A percentile compares a stretch with the other conserved stretches of the same genome.
These are phyloP conservation scores for Pythium apleroticum DNA, from an alignment of 352 stramenopile species.

Conservation along the genomic window DNA sequence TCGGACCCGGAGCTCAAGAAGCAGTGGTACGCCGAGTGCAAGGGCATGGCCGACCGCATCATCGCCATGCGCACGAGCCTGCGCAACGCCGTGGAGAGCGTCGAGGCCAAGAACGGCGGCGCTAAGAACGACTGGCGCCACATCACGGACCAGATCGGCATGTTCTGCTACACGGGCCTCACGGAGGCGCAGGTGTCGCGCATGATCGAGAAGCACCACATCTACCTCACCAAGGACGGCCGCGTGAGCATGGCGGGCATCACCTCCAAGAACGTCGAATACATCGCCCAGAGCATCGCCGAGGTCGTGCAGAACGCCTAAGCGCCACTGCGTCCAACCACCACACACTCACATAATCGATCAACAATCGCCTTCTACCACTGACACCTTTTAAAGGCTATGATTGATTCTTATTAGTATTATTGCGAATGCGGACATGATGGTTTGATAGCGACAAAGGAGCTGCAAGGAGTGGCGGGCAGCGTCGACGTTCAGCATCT, in stretches of 20 bases:
- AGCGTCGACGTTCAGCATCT: too few relatives aligned
- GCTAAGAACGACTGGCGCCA: constrained; percentile 93
- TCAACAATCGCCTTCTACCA: not conserved
- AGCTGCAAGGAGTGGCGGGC: too few relatives aligned
- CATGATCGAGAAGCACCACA: constrained; percentile 96
- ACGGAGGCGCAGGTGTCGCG: constrained; percentile 92
- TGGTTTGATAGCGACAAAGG: too few relatives aligned
- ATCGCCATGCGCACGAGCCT: constrained; percentile 92
- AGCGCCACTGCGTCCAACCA: constrained; percentile 1
- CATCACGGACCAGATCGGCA: constrained; percentile 99
- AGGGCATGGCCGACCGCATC: constrained; percentile 95
- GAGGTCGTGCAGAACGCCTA: constrained; percentile 91
- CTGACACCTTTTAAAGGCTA: too few relatives aligned
- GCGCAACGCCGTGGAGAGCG: constrained; percentile 73
- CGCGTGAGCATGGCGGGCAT: constrained; percentile 98
- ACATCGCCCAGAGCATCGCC: constrained; percentile 94
- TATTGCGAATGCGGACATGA: too few relatives aligned
- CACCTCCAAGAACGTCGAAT: constrained; percentile 96
- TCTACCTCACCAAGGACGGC: constrained; percentile 98
- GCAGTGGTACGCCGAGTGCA: constrained; percentile 95
- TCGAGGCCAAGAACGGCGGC: constrained; percentile 76
- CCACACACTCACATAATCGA: not conserved
- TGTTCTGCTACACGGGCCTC: constrained; percentile 99
- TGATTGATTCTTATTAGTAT: too few relatives aligned
- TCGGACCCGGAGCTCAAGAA: constrained; percentile 89